Evolutionary conservation across 2,329 filamentous ascomycete species (phyloP).

Genomic region (Alternaria sp.): DNA sequence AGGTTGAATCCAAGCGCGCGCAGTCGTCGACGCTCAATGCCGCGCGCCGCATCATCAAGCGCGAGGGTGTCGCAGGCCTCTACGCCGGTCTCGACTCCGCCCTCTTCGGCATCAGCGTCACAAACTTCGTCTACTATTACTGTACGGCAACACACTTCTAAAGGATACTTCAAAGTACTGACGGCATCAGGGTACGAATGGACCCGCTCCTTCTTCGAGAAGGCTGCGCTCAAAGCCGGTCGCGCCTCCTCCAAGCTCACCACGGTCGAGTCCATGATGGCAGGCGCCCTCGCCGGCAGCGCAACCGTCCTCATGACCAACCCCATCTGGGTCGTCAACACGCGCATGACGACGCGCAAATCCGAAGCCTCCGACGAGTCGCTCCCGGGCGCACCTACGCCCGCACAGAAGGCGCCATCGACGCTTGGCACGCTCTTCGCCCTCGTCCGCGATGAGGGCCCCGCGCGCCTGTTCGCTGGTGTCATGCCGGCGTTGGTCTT

Average conservation of each 20-base stretch:
- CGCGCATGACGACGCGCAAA: conserved; percentile 91
- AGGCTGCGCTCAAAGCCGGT: conserved; percentile 73
- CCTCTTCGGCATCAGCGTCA: conserved; percentile 95
- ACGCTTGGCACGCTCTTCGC: conserved; percentile 82
- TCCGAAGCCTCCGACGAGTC: conserved; percentile 55
- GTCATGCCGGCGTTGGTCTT: conserved; percentile 91
- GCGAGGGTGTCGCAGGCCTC: conserved; percentile 86
- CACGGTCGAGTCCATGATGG: conserved; percentile 91
- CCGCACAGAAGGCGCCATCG: conserved; percentile 67
- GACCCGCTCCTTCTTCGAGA: conserved; percentile 86
- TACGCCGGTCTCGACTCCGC: conserved; percentile 94
- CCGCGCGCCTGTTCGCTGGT: conserved; percentile 84
- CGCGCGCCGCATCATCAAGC: conserved; percentile 83
- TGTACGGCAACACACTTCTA: conserved; percentile 56
- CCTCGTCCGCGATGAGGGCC: conserved; percentile 83
- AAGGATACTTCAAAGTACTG: not conserved
- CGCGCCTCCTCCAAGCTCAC: conserved; percentile 82
- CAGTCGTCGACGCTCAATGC: conserved; percentile 84
- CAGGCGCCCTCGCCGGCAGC: conserved; percentile 89
- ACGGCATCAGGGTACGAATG: conserved; percentile 81
- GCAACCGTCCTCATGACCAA: conserved; percentile 96
- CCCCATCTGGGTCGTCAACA: conserved; percentile 99
- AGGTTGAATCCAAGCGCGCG: conserved; percentile 95
- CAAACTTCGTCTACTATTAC: conserved; percentile 99
- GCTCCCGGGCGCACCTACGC: conserved; percentile 50